Evolutionary conservation across 2,329 filamentous ascomycete species (phyloP), one percentile per base, ranked within the genome.

Genomic region (Xylaria sp.): DNA sequence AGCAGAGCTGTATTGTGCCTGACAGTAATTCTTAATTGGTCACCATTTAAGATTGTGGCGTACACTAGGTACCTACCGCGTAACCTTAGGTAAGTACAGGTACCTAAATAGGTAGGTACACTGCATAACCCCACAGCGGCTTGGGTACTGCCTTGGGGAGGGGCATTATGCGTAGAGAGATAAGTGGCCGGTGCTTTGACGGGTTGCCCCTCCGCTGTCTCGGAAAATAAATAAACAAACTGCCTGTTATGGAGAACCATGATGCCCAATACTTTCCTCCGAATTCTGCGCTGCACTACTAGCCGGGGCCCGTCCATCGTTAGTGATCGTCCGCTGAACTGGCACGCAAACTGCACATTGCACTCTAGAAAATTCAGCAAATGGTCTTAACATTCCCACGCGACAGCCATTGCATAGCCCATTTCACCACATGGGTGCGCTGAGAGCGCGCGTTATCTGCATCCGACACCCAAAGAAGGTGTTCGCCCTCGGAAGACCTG

Each of bases 211-310:
- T 67, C 71, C 61, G 69, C 67, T 65, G 65, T 58, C 39, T 70
- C 68, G 56, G 66, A 64, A 68, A 71, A 74, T 76, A 78, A 78
- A 78, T 76, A 78, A 78, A 78, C 77, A 78, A 78, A 78, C 73
- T 78, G 66, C 77, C 76, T 57, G 63, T 76, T 74, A 67, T 69
- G 75, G 76, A 68, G 65, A 66, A 33, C 25, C 51, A 51, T 64
- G 63, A 66, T 70, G 66, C 69, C 69, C 69, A 69, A 70, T 62
- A 45, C 42, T 36, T 61, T 57, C 57, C 31, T 3, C 44, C 56
- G 45, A 47, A 50, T 45, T 39, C 22, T 56, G 50, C 39, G 17
- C 60, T 61, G 29, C 50, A 33, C 42, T 49, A 56, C 58, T 57
- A 60, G 62, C 67, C 67, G 68, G 69, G 68, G 67, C 69, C 61